These are phyloP conservation scores for Trichoderma endophyticum DNA, from an alignment of 2,329 filamentous ascomycete species.

Conservation along the genomic window DNA sequence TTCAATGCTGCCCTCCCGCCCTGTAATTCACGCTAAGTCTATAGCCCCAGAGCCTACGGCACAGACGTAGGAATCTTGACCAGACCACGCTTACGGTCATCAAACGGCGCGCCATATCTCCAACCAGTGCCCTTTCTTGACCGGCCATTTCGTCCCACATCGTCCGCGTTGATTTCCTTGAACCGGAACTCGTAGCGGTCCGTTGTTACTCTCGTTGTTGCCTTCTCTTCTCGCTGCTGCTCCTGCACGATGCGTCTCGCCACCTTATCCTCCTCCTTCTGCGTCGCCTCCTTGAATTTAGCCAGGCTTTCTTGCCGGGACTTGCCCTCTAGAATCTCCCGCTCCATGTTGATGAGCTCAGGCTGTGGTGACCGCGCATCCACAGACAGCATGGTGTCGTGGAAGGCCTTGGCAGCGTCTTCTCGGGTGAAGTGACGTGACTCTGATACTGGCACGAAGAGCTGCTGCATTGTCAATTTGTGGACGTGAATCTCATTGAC, in stretches of 20 bases:
- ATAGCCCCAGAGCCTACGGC: slow-evolving; percentile 33
- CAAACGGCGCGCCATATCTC: slow-evolving; percentile 61
- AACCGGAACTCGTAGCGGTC: slow-evolving; percentile 63
- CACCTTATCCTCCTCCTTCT: slow-evolving; percentile 41
- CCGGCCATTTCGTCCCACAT: slow-evolving; percentile 53
- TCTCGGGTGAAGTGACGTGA: slow-evolving; percentile 61
- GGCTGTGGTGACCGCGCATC: slow-evolving; percentile 61
- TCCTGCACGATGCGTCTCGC: slow-evolving; percentile 33
- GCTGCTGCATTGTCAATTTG: slow-evolving; percentile 57
- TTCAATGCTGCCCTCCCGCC: not conserved
- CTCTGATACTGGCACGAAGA: slow-evolving; percentile 63
- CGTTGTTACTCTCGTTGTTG: slow-evolving; percentile 45
- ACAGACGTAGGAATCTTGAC: slow-evolving; percentile 67
- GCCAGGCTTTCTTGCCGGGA: slow-evolving; percentile 36
- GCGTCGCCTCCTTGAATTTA: slow-evolving; percentile 42
- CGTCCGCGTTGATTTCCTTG: slow-evolving; percentile 55
- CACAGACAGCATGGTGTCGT: slow-evolving; percentile 56
- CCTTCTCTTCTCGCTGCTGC: slow-evolving; percentile 37
- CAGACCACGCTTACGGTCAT: slow-evolving; percentile 61
- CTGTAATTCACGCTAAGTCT: not conserved
- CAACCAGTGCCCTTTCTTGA: slow-evolving; percentile 53
- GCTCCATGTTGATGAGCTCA: slow-evolving; percentile 57
- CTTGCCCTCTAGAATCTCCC: slow-evolving; percentile 41
- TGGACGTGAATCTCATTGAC: slow-evolving; percentile 66
- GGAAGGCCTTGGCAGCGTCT: slow-evolving; percentile 64